phyloP scores from a whole-genome alignment of 1,284 basidiomycete genomes.

The Cryptococcus sp. region DNA sequence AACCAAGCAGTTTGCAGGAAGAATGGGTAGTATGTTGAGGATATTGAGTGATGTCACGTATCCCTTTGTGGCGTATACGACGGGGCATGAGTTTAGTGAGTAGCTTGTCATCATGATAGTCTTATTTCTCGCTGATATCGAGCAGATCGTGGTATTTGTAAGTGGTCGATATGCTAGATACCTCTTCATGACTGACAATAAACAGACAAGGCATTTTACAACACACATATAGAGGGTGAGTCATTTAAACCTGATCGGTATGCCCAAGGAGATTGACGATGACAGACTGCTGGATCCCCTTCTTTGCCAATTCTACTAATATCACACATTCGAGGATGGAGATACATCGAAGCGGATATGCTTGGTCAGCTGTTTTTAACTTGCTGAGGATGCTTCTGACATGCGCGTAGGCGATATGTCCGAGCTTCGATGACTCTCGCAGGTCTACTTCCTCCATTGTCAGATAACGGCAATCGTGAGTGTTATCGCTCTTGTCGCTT shows the following conservation, averaged over 20 bases:
- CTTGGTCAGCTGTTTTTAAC: constrained; percentile 58
- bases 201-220: constrained; percentile 63
- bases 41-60: constrained; percentile 94
- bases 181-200: constrained; percentile 3
- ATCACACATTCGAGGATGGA: constrained; percentile 97
- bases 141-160: constrained; percentile 52
- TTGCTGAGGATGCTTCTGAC: not conserved
- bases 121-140: constrained; percentile 28
- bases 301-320: constrained; percentile 98
- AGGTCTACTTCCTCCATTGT: constrained; percentile 88
- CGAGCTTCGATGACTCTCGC: constrained; percentile 98
- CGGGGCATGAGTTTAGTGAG: constrained; percentile 79
- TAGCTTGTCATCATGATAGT: not conserved
- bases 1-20: constrained; percentile 65
- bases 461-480: constrained; percentile 77
- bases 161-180: not conserved
- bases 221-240: constrained; percentile 78
- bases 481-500: constrained; percentile 37
- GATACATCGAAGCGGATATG: constrained; percentile 93
- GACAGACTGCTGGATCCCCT: constrained; percentile 94
- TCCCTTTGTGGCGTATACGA: constrained; percentile 95
- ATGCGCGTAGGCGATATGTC: constrained; percentile 49
- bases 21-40: constrained; percentile 91
- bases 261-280: not conserved
- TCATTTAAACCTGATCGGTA: not conserved